Percentiles rank a stretch among this genome's conserved stretches.
These are phyloP conservation scores for Pittosporum tobira DNA, from an alignment of 129 eudicot genomes.

Conservation along the genomic window DNA sequence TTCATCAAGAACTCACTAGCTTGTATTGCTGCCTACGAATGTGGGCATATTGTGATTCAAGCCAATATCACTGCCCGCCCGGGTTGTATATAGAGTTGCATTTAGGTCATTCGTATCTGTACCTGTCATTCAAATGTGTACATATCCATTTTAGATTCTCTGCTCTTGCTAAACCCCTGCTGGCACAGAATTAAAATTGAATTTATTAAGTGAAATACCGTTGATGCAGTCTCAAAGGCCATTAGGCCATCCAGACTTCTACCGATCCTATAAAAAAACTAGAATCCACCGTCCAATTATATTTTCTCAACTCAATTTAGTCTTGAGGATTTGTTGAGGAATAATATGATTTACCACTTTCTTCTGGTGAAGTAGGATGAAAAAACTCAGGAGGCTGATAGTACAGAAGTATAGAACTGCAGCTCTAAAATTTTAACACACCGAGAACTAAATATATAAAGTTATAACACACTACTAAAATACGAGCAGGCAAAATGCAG, in stretches of 20 bases:
- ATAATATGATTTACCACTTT: constrained; percentile 48
- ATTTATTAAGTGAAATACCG: constrained; percentile 31
- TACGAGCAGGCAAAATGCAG: constrained; percentile 6
- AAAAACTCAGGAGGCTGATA: constrained; percentile 98
- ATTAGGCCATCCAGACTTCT: constrained; percentile 34
- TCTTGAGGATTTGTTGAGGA: constrained; percentile 2
- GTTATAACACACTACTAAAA: neutral
- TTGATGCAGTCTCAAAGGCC: constrained; percentile 69
- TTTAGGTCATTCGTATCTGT: constrained; percentile 27
- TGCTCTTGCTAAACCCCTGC: neutral
- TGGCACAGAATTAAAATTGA: neutral
- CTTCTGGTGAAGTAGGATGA: constrained; percentile 66
- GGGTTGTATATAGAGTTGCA: constrained; percentile 54
- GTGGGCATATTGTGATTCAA: constrained; percentile 77
- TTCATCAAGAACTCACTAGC: constrained; percentile 60
- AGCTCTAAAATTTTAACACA: constrained; percentile 44
- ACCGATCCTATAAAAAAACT: constrained; percentile 77
- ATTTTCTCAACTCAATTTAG: constrained; percentile 8
- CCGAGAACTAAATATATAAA: neutral
- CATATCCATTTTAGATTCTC: constrained; percentile 7
- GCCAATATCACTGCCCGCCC: constrained; percentile 31
- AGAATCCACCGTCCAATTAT: constrained; percentile 23
- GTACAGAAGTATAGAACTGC: constrained; percentile 84
- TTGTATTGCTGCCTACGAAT: constrained; percentile 88
- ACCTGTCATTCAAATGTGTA: constrained; percentile 24